phyloP scores from a whole-genome alignment of 2,329 filamentous ascomycete species.

The Tricladium varicosporioides region DNA sequence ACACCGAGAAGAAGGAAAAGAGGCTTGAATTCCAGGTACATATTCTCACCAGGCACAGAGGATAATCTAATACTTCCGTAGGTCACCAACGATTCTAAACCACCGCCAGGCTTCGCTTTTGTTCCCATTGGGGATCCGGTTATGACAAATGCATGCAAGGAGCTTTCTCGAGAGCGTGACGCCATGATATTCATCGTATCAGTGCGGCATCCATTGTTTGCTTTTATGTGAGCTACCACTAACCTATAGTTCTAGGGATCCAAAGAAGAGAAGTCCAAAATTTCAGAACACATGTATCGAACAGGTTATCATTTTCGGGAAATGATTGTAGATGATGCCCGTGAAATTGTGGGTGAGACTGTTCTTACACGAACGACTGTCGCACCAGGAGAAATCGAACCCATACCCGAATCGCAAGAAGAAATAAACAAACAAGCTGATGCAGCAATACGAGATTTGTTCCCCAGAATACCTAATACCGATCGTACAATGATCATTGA shows the following conservation, averaged over 20 bases:
- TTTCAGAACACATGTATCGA: conserved; percentile 51
- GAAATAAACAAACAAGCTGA: conserved; percentile 64
- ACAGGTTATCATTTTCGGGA: conserved; percentile 60
- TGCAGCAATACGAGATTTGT: conserved; percentile 59
- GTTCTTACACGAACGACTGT: conserved; percentile 25
- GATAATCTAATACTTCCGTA: conserved; percentile 32
- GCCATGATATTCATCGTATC: conserved; percentile 67
- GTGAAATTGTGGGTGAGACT: conserved; percentile 31
- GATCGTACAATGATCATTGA: conserved; percentile 61
- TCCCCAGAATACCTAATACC: conserved; percentile 63
- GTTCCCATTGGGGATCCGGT: conserved; percentile 61
- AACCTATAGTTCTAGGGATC: conserved; percentile 15
- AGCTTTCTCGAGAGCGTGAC: conserved; percentile 59
- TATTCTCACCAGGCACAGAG: not conserved
- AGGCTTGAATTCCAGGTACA: conserved; percentile 61
- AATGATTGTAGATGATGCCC: conserved; percentile 57
- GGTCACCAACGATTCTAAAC: conserved; percentile 50
- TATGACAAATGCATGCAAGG: conserved; percentile 61
- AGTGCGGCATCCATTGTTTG: conserved; percentile 41
- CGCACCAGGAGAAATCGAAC: conserved; percentile 45
- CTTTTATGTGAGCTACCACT: conserved; percentile 4
- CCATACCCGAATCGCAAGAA: conserved; percentile 56
- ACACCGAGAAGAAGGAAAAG: conserved; percentile 58
- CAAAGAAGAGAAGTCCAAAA: conserved; percentile 30
- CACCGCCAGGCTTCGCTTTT: conserved; percentile 61